Evolutionary conservation across 805 yeast species (phyloP), one percentile per base, ranked within the genome.

Genomic region (Candida germanica): DNA sequence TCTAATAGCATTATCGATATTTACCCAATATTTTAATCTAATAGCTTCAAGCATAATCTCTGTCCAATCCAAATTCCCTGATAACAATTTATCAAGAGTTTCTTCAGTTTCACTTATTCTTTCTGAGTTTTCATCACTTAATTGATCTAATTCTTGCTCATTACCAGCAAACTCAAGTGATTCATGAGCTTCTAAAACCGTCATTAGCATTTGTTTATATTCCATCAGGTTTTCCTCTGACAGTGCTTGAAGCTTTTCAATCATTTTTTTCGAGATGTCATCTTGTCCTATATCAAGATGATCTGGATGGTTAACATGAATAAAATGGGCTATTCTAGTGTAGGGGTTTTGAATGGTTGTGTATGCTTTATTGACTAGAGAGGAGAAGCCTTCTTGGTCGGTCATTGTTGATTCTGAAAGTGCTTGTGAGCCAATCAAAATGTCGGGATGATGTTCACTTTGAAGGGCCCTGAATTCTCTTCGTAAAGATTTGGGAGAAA

Each of bases 121-220:
- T 13, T 44, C 54, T 22, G 78, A 71, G 48, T 87, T 88, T 38
- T 77, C 83, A 7, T 44, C 50, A 20, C 71, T 67, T 26, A 87
- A 51, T 0, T 48, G 57, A 1, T 59, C 71, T 21, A 86, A 65
- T 31, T 86, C 95, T 2, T 68, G 61, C 33, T 77, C 83, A 35
- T 59, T 61, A 1, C 66, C 62, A 4, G 87, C 80, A 45, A 77
- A 77, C 42, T 86, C 94, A 39, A 89, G 63, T 27, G 77, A 74
- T 58, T 91, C 98, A 54, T 89, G 93, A 4, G 87, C 78, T 46
- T 87, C 94, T 60, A 91, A 66, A 15, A 91, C 83, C 29, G 77
- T 77, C 81, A 87, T 75, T 26, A 91, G 61, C 51, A 86, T 62
- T 11, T 65, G 72, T 39, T 80, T 77, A 41, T 78, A 67, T 23